Evolutionary conservation across 805 yeast species (phyloP), one percentile per base, ranked within the genome.

Genomic region (Wickerhamomyces chambardii): DNA sequence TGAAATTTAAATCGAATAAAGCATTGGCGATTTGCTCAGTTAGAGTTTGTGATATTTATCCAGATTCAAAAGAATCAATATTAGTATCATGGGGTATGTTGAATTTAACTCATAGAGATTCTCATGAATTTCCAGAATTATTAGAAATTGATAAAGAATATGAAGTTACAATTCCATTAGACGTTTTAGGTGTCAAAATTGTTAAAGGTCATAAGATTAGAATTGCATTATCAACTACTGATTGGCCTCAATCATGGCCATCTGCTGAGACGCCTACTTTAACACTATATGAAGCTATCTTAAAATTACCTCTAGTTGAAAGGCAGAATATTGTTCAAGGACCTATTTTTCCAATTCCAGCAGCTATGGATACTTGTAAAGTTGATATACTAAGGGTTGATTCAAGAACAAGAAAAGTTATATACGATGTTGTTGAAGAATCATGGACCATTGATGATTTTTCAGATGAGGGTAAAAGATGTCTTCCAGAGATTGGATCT

Each of bases 191-290:
- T 29, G 47, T 59, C 33, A 56, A 56, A 26, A 38, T 57, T 11
- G 47, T 38, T 9, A 49, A 50, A 32, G 69, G 68, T 9, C 70
- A 67, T 40, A 55, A 45, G 30, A 37, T 67, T 17, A 53, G 64
- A 41, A 44, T 66, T 11, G 64, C 68, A 0, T 51, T 67, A 30
- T 64, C 70, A 7, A 55, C 71, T 1, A 55, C 66, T 25, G 71
- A 66, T 40, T 67, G 73, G 72, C 71, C 72, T 10, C 68, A 63
- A 36, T 55, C 56, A 25, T 67, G 72, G 72, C 72, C 73, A 21
- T 48, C 59, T 0, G 56, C 68, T 5, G 66, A 61, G 42, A 61
- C 56, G 6, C 66, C 70, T 34, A 56, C 53, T 2, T 41, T 66
- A 28, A 56, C 55, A 5, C 34, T 66, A 22, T 45, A 44, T 39